phyloP scores from a whole-genome alignment of 208 protist genomes.

The Leishmania gerbilli region DNA sequence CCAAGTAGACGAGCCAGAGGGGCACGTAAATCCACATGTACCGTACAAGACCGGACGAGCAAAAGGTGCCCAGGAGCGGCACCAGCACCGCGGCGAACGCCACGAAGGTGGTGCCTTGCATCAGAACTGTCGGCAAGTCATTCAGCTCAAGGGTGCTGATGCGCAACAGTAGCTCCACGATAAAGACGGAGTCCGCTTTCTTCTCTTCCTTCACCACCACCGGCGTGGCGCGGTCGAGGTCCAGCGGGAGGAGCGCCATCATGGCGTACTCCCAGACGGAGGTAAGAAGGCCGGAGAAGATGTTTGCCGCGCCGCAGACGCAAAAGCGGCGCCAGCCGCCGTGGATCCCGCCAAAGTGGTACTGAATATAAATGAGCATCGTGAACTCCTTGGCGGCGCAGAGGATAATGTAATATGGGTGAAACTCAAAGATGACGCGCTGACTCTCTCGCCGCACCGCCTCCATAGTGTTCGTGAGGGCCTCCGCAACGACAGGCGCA shows the following conservation, averaged over 20 bases:
- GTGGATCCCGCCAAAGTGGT: slow-evolving; percentile 43
- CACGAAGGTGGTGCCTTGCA: slow-evolving; percentile 65
- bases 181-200: slow-evolving; percentile 47
- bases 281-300: slow-evolving; percentile 57
- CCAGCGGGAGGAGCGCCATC: slow-evolving; percentile 41
- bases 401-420: slow-evolving; percentile 59
- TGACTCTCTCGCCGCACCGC: slow-evolving; percentile 48
- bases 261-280: slow-evolving; percentile 58
- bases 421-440: slow-evolving; percentile 47
- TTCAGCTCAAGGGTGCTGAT: slow-evolving; percentile 51
- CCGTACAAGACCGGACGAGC: slow-evolving; percentile 26
- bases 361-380: slow-evolving; percentile 69
- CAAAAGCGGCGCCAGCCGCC: slow-evolving; percentile 64
- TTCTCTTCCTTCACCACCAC: slow-evolving; percentile 42
- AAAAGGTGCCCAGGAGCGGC: slow-evolving; percentile 46
- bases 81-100: slow-evolving; percentile 51
- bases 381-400: slow-evolving; percentile 49
- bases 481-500: slow-evolving; percentile 43
- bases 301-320: slow-evolving; percentile 54
- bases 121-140: slow-evolving; percentile 55
- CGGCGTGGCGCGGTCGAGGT: slow-evolving; percentile 18
- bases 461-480: slow-evolving; percentile 40
- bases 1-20: slow-evolving; percentile 32
- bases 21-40: slow-evolving; percentile 49
- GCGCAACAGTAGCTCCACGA: slow-evolving; percentile 59